These are phyloP conservation scores for Paradendryphiella salina DNA, from an alignment of 2,329 filamentous ascomycete species.

Conservation along the genomic window DNA sequence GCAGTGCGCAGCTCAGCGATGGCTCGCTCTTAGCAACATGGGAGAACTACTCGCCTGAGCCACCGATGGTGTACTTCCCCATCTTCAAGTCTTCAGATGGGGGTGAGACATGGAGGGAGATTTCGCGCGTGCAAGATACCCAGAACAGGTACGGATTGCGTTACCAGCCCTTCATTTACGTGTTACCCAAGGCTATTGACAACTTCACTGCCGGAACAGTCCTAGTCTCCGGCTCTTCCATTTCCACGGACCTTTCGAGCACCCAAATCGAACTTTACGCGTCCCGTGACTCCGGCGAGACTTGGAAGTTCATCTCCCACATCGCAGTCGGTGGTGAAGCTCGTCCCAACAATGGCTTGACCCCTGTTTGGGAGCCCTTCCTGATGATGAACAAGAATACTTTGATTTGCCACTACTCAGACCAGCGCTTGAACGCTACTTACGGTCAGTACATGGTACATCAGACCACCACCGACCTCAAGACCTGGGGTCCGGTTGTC, in stretches of 20 bases:
- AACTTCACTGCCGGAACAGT: conserved; percentile 65
- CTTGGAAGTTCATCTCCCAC: conserved; percentile 69
- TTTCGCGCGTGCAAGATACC: conserved; percentile 66
- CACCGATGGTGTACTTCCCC: conserved; percentile 51
- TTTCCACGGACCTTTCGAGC: conserved; percentile 60
- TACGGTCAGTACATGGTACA: conserved; percentile 72
- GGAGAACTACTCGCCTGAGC: conserved; percentile 58
- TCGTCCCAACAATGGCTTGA: conserved; percentile 64
- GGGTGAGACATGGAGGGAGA: conserved; percentile 62
- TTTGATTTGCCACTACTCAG: conserved; percentile 70
- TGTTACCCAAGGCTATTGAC: conserved; percentile 62
- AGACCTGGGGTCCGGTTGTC: conserved; percentile 62
- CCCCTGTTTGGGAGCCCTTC: conserved; percentile 75
- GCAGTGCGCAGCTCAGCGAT: conserved; percentile 52
- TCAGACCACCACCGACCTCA: conserved; percentile 63
- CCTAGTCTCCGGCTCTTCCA: conserved; percentile 63
- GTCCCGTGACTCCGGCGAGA: conserved; percentile 61
- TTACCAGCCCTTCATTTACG: conserved; percentile 71
- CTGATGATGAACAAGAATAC: conserved; percentile 62
- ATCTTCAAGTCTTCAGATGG: conserved; percentile 54
- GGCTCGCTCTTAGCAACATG: conserved; percentile 56
- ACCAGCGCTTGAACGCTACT: conserved; percentile 64
- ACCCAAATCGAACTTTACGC: conserved; percentile 73
- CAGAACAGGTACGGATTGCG: conserved; percentile 68
- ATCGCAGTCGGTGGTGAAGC: conserved; percentile 67